Conservation (phyloP, 805 yeast genomes). For the Hanseniaspora meyeri region DNA sequence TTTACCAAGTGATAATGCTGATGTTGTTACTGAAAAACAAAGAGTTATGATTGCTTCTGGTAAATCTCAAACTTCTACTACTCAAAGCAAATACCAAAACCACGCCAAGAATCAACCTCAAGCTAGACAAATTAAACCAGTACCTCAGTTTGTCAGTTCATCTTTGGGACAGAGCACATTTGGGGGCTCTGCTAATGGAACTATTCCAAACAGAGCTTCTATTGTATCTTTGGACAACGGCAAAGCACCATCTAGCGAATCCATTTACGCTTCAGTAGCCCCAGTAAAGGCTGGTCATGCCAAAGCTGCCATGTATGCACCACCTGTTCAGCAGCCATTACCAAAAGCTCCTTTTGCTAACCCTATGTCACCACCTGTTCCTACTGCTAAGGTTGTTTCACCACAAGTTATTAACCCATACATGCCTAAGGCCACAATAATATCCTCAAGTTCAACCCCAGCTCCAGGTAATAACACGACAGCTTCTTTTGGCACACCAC, state of each 20-base stretch:
- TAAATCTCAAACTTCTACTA: constrained; percentile 16
- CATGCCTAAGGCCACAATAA: constrained; percentile 11
- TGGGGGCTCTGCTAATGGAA: neutral
- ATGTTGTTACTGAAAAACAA: constrained; percentile 61
- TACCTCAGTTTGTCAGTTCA: neutral
- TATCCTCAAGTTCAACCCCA: constrained; percentile 20
- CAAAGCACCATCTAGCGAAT: neutral
- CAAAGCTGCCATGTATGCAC: constrained; percentile 12
- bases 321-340: constrained; percentile 1
- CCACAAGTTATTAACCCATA: constrained; percentile 7
- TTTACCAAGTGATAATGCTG: constrained; percentile 64
- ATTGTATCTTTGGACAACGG: neutral
- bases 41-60: constrained; percentile 61
- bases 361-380: neutral
- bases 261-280: constrained; percentile 6
- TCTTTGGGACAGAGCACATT: neutral
- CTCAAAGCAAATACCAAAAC: constrained; percentile 9
- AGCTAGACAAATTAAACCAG: neutral
- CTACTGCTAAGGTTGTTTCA: neutral
- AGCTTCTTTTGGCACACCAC: constrained; percentile 17
- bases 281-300: constrained; percentile 6
- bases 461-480: constrained; percentile 20
- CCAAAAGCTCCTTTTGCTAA: neutral
- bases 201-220: constrained; percentile 6
- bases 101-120: constrained; percentile 1